Base-by-base conservation (phyloP, 305 asterid species). In the Fraxinus ornus region DNA sequence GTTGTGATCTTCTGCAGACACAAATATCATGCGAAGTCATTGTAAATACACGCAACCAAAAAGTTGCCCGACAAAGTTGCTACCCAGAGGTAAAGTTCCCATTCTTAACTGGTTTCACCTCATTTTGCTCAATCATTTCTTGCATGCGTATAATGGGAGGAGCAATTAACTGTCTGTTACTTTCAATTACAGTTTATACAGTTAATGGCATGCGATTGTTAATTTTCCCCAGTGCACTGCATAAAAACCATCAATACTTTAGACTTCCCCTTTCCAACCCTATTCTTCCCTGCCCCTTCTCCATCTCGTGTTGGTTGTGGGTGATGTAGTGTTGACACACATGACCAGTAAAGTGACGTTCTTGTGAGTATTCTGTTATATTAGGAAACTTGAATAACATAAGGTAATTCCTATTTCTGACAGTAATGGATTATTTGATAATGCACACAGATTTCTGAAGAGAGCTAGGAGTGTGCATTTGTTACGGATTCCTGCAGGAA, bases 1-100 rank as follows among this genome's bases (percentile, higher is more conserved):
- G 32, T 55, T 80, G 32, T 82, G 64, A 81, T 86, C 66, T 83
- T 77, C 77, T 89, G 89, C 98, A 95, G 99, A 85, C 90, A 26
- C 87, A 86, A 68, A 87, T 94, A 71, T 86, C 93, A 9, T 95
- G 99, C 82, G 91, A 91, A 81, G 85, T 93, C 76, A 64, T 80
- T 80, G 97, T 94, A 81, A 86, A 93, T 84, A 90, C 92, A 0
- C 79, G 73, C 87, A 86, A 86, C 73, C 88, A 93, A 86, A 87
- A 89, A 7, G 83, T 95, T 52, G 26, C 86, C 62, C 92, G 80
- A 76, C 98, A 95, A 87, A 94, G 90, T 74, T 95, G 99, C 90
- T 95, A 93, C 80, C 92, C 98, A 8, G 90, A 94, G 98, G 99
- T 95, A 88, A 88, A 85, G 76, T 72, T 68, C 4, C 37, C 30